Evolutionary conservation across 106 monocot genomes (phyloP).

Genomic region (Dendrobium chrysotoxum): DNA sequence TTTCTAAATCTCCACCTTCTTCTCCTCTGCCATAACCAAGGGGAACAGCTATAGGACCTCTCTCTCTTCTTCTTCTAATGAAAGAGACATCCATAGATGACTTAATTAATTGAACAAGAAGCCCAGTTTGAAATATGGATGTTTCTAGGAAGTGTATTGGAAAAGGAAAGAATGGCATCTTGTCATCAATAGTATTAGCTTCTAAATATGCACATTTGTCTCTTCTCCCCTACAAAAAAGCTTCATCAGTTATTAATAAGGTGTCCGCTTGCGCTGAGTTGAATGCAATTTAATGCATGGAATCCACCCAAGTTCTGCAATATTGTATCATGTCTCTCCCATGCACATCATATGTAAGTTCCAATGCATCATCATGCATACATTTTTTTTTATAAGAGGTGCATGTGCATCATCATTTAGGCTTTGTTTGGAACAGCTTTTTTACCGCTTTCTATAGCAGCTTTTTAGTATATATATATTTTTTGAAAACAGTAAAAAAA

Average conservation of each 20-base stretch:
- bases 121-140: neutral
- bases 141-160: conserved; percentile 1
- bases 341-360: no score
- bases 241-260: neutral
- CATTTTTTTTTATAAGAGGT: no score
- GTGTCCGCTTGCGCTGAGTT: neutral
- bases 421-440: no score
- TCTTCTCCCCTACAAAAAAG: neutral
- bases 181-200: neutral
- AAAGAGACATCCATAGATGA: neutral
- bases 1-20: neutral
- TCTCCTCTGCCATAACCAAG: neutral
- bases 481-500: no score
- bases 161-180: conserved; percentile 4
- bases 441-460: no score
- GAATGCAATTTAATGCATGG: conserved; percentile 4
- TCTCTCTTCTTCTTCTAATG: neutral
- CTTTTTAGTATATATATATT: no score
- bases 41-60: neutral
- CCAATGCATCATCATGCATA: no score
- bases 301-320: neutral
- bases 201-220: neutral
- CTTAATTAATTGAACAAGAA: neutral
- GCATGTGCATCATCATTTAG: no score
- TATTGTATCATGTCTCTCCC: neutral